A percentile compares a stretch with the other conserved stretches of the same genome.
Evolutionary conservation across 2,329 filamentous ascomycete species (phyloP).

Genomic region (Acrocalymma vagum): DNA sequence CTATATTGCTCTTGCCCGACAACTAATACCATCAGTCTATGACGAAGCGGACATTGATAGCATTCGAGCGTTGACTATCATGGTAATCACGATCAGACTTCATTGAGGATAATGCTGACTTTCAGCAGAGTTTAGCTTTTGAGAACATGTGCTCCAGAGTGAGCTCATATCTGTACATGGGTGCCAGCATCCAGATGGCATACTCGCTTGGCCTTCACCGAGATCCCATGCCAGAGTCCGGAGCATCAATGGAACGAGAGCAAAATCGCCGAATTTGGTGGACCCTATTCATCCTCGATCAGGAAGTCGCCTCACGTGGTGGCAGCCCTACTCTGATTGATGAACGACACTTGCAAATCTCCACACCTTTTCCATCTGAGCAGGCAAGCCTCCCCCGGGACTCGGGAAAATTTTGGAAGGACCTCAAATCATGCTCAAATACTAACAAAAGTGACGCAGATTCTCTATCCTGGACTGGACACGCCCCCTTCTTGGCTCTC

Average conservation of each 20-base stretch:
- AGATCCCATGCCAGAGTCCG: conserved; percentile 39
- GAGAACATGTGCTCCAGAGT: conserved; percentile 46
- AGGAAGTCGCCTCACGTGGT: conserved; percentile 45
- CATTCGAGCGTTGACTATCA: conserved; percentile 43
- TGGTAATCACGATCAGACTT: too few species aligned
- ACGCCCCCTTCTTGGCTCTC: conserved; percentile 43
- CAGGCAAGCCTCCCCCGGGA: conserved; percentile 32
- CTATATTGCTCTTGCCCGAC: conserved; percentile 43
- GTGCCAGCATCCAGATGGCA: conserved; percentile 45
- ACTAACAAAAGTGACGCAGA: conserved; percentile 23
- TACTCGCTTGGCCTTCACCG: conserved; percentile 47
- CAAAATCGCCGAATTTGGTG: conserved; percentile 48
- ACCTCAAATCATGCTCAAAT: not conserved
- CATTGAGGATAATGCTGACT: too few species aligned
- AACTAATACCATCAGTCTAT: conserved; percentile 40
- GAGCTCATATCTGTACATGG: conserved; percentile 46
- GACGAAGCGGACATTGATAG: conserved; percentile 49
- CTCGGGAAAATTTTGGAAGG: not conserved
- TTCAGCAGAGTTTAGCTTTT: conserved; percentile 40
- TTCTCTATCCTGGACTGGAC: conserved; percentile 43
- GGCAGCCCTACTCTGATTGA: conserved; percentile 45
- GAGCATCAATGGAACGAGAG: conserved; percentile 37
- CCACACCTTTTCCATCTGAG: conserved; percentile 41
- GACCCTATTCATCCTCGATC: conserved; percentile 45
- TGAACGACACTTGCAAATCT: conserved; percentile 40